A percentile compares a stretch with the other conserved stretches of the same genome.
Conservation (phyloP, 139 green algal species). For the Protoeuglena noctilucae region DNA sequence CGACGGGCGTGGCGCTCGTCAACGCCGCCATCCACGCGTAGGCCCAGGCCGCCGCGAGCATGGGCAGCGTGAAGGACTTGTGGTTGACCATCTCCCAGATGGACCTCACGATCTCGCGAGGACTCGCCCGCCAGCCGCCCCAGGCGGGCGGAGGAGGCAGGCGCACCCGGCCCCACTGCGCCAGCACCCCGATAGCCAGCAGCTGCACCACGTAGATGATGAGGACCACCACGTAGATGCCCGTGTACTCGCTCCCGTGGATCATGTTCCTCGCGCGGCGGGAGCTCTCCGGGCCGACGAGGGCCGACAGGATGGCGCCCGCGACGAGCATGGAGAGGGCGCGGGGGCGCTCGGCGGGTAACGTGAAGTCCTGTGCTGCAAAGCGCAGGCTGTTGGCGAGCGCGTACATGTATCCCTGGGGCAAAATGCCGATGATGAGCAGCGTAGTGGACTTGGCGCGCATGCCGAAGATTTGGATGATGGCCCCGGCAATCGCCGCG, state of each 20-base stretch:
- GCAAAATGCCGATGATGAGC: not conserved
- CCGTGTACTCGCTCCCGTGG: not conserved
- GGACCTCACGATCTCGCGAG: no score
- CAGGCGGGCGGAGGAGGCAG: not conserved
- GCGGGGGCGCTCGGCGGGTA: not conserved
- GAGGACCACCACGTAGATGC: not conserved
- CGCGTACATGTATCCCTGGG: not conserved
- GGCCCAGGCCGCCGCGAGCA: not conserved
- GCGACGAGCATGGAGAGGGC: not conserved
- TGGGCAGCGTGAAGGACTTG: not conserved
- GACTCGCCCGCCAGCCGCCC: no score
- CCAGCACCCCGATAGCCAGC: not conserved
- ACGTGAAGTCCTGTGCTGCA: not conserved
- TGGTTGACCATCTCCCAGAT: no score
- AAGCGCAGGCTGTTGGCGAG: not conserved
- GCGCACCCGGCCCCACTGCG: not conserved
- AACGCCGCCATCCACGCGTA: not conserved
- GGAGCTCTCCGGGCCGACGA: not conserved
- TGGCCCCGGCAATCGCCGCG: not conserved
- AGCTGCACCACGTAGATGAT: not conserved
- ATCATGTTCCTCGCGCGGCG: not conserved
- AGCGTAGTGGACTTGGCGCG: not conserved
- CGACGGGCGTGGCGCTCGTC: not conserved
- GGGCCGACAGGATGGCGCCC: not conserved
- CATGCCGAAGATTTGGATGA: not conserved